Evolutionary conservation across 2,329 filamentous ascomycete genomes (phyloP), one percentile per base, ranked within the genome.

Genomic region (Lachnellula hyalina): DNA sequence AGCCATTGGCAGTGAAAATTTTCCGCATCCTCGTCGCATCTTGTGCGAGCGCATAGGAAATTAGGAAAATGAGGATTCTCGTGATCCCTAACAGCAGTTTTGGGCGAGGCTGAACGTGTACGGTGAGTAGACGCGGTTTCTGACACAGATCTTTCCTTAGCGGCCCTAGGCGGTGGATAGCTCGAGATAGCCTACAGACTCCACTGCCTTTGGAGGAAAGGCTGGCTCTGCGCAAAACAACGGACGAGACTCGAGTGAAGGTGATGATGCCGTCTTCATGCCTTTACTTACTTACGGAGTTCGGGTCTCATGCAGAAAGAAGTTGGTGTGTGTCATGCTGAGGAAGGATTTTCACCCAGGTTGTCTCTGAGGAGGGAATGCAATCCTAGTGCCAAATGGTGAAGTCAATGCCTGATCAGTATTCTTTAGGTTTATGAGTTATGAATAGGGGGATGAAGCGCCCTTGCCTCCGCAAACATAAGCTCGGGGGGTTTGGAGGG

Each of bases 131-230:
- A 51, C 45, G 58, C 63, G 64, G 60, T 59, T 60, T 61, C 28
- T 63, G 59, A 58, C 56, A 57, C 58, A 63, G 57, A 60, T 53
- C 54, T 54, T 59, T 62, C 48, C 42, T 41, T 53, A 52, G 54
- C 52, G 44, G 36, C 47, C 5, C 21, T 15, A 11, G 4, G 9
- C n/a, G 45, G 32, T 47, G 44, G 41, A 40, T 25, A n/a, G n/a
- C n/a, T n/a, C n/a, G n/a, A n/a, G n/a, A n/a, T n/a, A 32, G 35
- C 25, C 38, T 12, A 38, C 36, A 46, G 42, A 19, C 25, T 40
- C 23, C n/a, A 7, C 7, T 44, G 21, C 49, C 45, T 47, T 38
- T 40, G 34, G 34, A 49, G 50, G 54, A 45, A 52, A 52, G 49
- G 54, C 46, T 50, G 45, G 15, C 35, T 32, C 19, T 40, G 21